Percentiles rank a stretch among this genome's conserved stretches.
phyloP scores from a whole-genome alignment of 148 eudicot genomes.

The Rhododendron simsii region DNA sequence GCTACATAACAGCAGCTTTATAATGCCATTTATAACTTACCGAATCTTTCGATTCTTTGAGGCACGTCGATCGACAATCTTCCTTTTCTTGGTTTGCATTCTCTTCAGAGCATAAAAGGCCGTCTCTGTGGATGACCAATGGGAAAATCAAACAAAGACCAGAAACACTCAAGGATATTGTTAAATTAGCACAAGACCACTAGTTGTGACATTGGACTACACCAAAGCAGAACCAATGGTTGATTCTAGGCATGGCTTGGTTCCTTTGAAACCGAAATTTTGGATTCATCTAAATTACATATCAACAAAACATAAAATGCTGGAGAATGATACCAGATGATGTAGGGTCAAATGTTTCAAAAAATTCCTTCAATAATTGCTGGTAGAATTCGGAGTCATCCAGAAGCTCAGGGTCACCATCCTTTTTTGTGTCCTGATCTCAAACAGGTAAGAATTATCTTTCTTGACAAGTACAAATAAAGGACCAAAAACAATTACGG shows the following conservation, averaged over 20 bases:
- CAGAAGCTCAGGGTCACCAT: constrained; percentile 88
- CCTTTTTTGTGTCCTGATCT: constrained; percentile 35
- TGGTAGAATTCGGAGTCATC: constrained; percentile 88
- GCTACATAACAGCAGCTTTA: not conserved
- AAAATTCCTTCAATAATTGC: constrained; percentile 81
- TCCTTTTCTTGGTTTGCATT: constrained; percentile 77
- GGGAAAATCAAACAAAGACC: not conserved
- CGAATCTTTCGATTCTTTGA: constrained; percentile 94
- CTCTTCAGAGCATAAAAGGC: constrained; percentile 73
- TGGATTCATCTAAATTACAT: not conserved
- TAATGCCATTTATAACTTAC: constrained; percentile 19
- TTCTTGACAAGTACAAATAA: not conserved
- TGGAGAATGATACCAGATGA: constrained; percentile 52
- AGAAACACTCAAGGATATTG: not conserved
- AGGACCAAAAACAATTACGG: not conserved
- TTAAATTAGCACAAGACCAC: not conserved
- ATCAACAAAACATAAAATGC: not conserved
- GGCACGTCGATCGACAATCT: constrained; percentile 82
- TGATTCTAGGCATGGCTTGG: not conserved
- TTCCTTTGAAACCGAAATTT: not conserved
- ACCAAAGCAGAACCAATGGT: not conserved
- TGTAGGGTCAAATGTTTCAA: constrained; percentile 65
- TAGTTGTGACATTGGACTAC: not conserved
- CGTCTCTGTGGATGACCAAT: constrained; percentile 39
- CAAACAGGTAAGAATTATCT: not conserved